Base-by-base conservation (phyloP, 1,284 basidiomycete genomes). In the Agroathelia rolfsii region DNA sequence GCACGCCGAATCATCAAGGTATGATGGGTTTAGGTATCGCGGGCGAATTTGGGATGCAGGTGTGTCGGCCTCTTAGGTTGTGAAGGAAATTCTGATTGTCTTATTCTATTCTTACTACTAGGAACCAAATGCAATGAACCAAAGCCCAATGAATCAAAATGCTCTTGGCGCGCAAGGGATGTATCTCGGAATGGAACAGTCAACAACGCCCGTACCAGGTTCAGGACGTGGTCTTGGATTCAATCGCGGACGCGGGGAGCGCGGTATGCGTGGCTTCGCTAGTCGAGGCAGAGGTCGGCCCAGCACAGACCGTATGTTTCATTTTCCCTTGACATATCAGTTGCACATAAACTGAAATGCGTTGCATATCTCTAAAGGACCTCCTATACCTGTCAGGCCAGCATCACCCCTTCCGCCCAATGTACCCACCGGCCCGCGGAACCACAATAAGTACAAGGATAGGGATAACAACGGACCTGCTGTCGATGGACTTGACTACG, bases 391-490 rank as follows among this genome's bases (percentile, higher is more conserved):
- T 29, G 71, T 72, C 22, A 69, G 83, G 32, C 76, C 84, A 11
- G 76, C 81, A 3, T 85, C 83, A 0, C 83, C 82, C 16, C 64
- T 86, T 1, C 84, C 84, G 3, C 81, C 84, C 11, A 76, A 76
- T 41, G 83, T 88, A 14, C 84, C 84, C 0, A 88, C 84, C 1
- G 85, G 85, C 2, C 84, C 84, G 7, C 66, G 84, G 27, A 87
- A 85, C 51, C 78, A 82, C 50, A 85, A 84, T 51, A 84, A 84
- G 51, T 87, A 88, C 60, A 87, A 86, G 57, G 84, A 88, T 52
- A 69, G 84, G 22, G 81, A 85, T 47, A 73, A 72, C 9, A 83
- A 81, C 47, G 78, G 77, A 2, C 75, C 78, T 37, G 79, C 80
- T 24, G 78, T 82, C 6, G 82, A 86, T 45, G 83, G 83, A n/a